Base-by-base conservation (phyloP, 2,329 filamentous ascomycete species). In the Pyricularia pennisetigena region DNA sequence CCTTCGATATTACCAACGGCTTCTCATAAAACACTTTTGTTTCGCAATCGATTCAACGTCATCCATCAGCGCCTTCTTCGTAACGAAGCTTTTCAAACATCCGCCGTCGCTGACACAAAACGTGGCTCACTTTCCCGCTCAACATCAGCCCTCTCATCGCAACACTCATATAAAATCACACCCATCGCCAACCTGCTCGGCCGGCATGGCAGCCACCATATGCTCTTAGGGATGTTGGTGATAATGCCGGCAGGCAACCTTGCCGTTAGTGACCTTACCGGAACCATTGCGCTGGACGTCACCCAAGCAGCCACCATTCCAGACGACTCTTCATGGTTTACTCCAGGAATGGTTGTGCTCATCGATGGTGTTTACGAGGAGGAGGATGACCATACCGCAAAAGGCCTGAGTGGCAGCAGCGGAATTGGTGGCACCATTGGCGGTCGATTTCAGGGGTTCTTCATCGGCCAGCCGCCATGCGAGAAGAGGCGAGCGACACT, bases 321-420 rank as follows among this genome's bases (percentile, higher is more conserved):
- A 0, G 89, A 93, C 70, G 89, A 94, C 74, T 93, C 92, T 28
- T 90, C 92, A 4, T 99, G 93, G 90, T 97, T 97, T 75, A 88
- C 90, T 5, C 94, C 95, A 0, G 96, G 96, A 3, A 98, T 98
- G 93, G 91, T 99, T 65, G 91, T 98, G 3, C 84, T 99, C 0
- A 88, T 97, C 0, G 95, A 99, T 74, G 95, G 95, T 7, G 88
- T 94, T n/a, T 99, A 99, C 75, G 93, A 97, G 76, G 95, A 98
- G 76, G 93, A 97, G 73, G 92, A 93, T 70, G 86, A 89, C 70
- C 41, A 59, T 26, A 61, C 49, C 12, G 65, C 65, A 24, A 89
- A 88, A 24, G 88, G 87, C 0, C 82, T 96, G 4, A 91, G 92
- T 66, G 90, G 90, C 5, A 90, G 88, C 71, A 90, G 88, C 65